phyloP scores from a whole-genome alignment of 306 rosid species.

The Prunus persica region Prunus_persica_NCBIv2 NC_034010.1:29591501-29592000 shows the following conservation, averaged over 20 bases:
- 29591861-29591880: conserved; percentile 94
- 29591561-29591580: conserved; percentile 71
- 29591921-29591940: conserved; percentile 49
- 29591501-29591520: conserved; percentile 37
- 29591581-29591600: conserved; percentile 68
- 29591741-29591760: neutral
- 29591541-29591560: conserved; percentile 57
- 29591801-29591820: neutral
- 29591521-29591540: conserved; percentile 43
- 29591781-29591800: neutral
- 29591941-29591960: conserved; percentile 12
- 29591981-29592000: conserved; percentile 7
- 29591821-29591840: conserved; percentile 17
- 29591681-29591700: conserved; percentile 10
- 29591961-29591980: neutral
- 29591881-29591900: conserved; percentile 89
- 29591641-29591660: conserved; percentile 11
- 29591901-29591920: conserved; percentile 78
- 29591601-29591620: conserved; percentile 88
- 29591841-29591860: conserved; percentile 84
- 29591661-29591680: conserved; percentile 10
- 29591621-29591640: conserved; percentile 59
- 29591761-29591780: conserved; percentile 5
- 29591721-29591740: neutral
- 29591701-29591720: neutral